phyloP scores from a whole-genome alignment of 106 monocot species.

The Acorus calamus region DNA sequence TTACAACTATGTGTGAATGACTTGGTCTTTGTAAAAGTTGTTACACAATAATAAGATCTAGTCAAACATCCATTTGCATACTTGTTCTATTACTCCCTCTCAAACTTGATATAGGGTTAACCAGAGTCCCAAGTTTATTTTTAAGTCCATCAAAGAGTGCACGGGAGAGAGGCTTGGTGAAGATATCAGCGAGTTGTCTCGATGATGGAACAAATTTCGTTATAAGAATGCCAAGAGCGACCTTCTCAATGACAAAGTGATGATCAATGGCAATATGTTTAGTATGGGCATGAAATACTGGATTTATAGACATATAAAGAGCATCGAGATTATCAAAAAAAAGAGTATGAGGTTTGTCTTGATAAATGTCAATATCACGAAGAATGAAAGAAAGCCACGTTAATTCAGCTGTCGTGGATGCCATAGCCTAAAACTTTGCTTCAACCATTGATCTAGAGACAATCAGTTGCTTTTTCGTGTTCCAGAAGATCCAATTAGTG shows the following conservation, averaged over 20 bases:
- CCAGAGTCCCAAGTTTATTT: no score
- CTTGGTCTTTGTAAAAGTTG: no score
- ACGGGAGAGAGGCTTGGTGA: no score
- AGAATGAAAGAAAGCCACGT: background rate
- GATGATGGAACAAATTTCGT: no score
- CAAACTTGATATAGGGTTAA: no score
- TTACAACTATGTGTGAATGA: no score
- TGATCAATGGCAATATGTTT: slow-evolving; percentile 10
- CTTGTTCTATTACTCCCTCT: no score
- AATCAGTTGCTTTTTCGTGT: background rate
- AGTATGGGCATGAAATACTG: background rate
- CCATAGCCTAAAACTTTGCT: background rate
- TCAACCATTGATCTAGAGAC: background rate
- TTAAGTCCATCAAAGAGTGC: no score
- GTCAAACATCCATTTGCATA: no score
- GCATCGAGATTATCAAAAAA: background rate
- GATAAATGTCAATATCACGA: background rate
- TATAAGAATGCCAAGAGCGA: no score
- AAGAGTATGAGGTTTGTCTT: background rate
- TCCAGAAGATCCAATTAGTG: background rate
- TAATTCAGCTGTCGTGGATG: background rate
- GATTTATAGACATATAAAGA: background rate
- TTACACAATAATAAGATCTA: no score
- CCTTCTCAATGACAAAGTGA: background rate
- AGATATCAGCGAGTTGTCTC: no score